Conservation (phyloP, 441 rosid species). For the Aleurites moluccanus region DNA sequence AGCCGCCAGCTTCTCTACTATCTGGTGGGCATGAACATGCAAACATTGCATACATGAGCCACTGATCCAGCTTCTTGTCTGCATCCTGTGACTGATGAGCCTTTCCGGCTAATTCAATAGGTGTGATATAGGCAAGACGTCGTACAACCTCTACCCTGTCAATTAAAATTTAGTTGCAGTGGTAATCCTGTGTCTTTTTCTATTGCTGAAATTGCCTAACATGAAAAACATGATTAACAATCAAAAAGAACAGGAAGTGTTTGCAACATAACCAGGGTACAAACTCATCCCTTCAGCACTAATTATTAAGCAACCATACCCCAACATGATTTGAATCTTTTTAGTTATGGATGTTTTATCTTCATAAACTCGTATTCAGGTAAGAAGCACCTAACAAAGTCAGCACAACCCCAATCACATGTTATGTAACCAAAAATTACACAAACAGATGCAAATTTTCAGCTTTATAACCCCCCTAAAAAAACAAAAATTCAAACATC, state of each 20-base stretch:
- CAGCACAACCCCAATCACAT: background rate
- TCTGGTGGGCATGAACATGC: slow-evolving; percentile 99
- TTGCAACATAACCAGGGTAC: slow-evolving; percentile 11
- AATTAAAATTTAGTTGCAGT: slow-evolving; percentile 26
- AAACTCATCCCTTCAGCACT: slow-evolving; percentile 5
- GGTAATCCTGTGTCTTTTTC: background rate
- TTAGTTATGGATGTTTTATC: background rate
- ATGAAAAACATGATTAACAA: slow-evolving; percentile 10
- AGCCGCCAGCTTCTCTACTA: slow-evolving; percentile 77
- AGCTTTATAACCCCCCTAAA: background rate
- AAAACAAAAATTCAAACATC: background rate
- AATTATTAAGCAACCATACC: slow-evolving; percentile 8
- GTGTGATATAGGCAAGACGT: slow-evolving; percentile 92
- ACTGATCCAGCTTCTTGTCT: slow-evolving; percentile 97
- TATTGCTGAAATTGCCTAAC: slow-evolving; percentile 5
- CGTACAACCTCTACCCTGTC: slow-evolving; percentile 79
- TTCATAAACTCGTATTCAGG: background rate
- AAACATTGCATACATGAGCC: slow-evolving; percentile 98
- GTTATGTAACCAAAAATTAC: background rate
- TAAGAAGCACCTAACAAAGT: background rate
- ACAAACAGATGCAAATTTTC: background rate
- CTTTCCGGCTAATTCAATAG: slow-evolving; percentile 92
- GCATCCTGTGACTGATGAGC: slow-evolving; percentile 89
- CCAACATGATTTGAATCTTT: background rate
- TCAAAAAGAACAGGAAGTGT: background rate